phyloP scores from a whole-genome alignment of 108 stramenopile species.

The Nitzschia sp. region DNA sequence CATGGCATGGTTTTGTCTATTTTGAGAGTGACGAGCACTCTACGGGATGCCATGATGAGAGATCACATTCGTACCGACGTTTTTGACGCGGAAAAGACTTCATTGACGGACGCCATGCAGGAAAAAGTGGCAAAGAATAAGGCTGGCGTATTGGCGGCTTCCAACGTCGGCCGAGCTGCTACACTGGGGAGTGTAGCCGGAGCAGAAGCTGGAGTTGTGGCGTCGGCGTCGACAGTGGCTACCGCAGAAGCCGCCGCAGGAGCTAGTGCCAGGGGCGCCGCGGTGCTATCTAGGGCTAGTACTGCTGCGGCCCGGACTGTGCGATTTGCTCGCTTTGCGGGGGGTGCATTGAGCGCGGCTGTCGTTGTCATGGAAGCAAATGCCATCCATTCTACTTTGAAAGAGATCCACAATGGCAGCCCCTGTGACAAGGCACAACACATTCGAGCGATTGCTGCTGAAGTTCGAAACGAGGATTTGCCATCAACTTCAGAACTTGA shows the following conservation, averaged over 20 bases:
- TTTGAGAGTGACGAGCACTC: conserved; percentile 56
- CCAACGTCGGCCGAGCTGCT: conserved; percentile 36
- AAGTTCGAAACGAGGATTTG: conserved; percentile 25
- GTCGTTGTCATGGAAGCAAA: conserved; percentile 51
- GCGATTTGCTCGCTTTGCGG: conserved; percentile 53
- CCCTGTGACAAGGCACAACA: conserved; percentile 49
- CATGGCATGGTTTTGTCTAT: conserved; percentile 67
- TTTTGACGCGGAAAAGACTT: conserved; percentile 22
- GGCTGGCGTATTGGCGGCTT: conserved; percentile 27
- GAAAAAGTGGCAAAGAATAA: conserved; percentile 19
- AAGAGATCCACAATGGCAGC: conserved; percentile 39
- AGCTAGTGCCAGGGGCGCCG: conserved; percentile 19
- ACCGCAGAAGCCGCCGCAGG: conserved; percentile 27
- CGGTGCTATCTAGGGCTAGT: conserved; percentile 28
- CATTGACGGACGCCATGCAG: conserved; percentile 3
- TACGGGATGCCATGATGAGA: conserved; percentile 59
- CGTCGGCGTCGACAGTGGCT: conserved; percentile 28
- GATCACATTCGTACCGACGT: conserved; percentile 49
- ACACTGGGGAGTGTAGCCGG: conserved; percentile 33
- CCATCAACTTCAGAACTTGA: conserved; percentile 41
- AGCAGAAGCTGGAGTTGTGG: conserved; percentile 26
- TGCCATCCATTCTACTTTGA: conserved; percentile 35
- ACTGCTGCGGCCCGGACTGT: conserved; percentile 46
- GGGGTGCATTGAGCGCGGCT: conserved; percentile 48
- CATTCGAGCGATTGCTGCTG: conserved; percentile 23